Conservation (phyloP, 805 yeast species). For the Spathaspora passalidarum region DNA sequence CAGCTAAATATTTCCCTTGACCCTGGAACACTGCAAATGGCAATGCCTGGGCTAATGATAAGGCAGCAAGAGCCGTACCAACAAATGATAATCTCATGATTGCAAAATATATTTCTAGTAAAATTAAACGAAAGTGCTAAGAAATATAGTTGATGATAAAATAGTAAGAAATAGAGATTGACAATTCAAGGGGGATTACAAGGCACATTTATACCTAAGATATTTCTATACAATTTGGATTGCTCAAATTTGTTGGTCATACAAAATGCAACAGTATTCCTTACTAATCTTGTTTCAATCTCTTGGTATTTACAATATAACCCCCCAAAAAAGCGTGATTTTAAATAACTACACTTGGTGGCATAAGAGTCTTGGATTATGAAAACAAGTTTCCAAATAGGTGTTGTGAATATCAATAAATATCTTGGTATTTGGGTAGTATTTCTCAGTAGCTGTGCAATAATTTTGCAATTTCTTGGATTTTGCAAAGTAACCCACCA, state of each 20-base stretch:
- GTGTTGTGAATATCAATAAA: too few species aligned
- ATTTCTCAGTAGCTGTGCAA: too few species aligned
- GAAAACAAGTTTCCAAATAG: too few species aligned
- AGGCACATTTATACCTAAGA: background rate
- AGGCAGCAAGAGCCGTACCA: background rate
- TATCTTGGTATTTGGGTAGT: too few species aligned
- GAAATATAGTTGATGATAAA: background rate
- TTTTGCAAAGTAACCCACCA: background rate
- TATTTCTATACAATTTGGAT: too few species aligned
- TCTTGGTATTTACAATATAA: too few species aligned
- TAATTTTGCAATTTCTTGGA: background rate
- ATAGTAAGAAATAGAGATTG: background rate
- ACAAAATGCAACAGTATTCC: too few species aligned
- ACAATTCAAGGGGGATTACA: background rate
- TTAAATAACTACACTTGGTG: too few species aligned
- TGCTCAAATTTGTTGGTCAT: too few species aligned
- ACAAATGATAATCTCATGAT: background rate
- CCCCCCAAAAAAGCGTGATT: too few species aligned
- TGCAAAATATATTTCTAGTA: background rate
- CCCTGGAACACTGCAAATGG: background rate
- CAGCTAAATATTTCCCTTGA: background rate
- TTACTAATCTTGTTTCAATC: too few species aligned
- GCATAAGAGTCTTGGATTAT: too few species aligned
- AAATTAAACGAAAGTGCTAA: background rate
- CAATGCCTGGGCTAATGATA: background rate